phyloP scores from a whole-genome alignment of 208 protist genomes.

The Strigomonas culicis region DNA sequence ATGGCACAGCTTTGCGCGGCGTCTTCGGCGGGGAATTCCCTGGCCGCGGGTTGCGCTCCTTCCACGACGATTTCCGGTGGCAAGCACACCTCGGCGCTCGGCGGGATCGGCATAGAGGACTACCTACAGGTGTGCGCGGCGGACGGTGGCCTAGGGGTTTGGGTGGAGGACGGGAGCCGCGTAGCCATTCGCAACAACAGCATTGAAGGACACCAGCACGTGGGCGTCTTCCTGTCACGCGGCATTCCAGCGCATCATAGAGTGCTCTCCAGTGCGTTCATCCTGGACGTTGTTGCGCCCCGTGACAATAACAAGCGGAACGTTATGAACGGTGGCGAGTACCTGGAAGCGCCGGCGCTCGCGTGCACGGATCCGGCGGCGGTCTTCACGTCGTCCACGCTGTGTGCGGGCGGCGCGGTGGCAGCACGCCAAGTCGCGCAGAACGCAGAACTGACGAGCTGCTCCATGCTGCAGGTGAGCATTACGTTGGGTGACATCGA shows the following conservation, averaged over 20 bases:
- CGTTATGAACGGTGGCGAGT: neutral
- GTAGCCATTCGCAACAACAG: conserved; percentile 41
- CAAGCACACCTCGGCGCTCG: conserved; percentile 10
- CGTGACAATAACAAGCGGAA: conserved; percentile 2
- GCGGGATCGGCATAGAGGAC: conserved; percentile 31
- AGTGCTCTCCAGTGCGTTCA: conserved; percentile 27
- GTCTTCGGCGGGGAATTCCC: conserved; percentile 44
- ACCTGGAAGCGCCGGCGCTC: conserved; percentile 25
- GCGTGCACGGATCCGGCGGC: conserved; percentile 24
- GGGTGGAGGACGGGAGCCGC: conserved; percentile 62
- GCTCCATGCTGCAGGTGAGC: neutral
- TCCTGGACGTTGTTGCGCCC: conserved; percentile 11
- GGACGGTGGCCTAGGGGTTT: conserved; percentile 79
- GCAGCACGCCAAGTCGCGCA: conserved; percentile 27
- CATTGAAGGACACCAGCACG: conserved; percentile 47
- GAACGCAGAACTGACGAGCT: conserved; percentile 11
- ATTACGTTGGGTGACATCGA: neutral
- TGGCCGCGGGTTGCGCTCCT: conserved; percentile 45
- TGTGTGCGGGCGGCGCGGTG: conserved; percentile 31
- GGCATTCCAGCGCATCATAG: conserved; percentile 54
- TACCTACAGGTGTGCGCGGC: conserved; percentile 53
- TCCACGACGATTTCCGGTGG: conserved; percentile 11
- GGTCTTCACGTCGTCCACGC: conserved; percentile 33
- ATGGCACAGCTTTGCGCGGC: conserved; percentile 52
- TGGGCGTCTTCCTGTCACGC: conserved; percentile 54